Evolutionary conservation across 768 basidiomycete genomes (phyloP), one percentile per base, ranked within the genome.

Genomic region (Steccherinum ochraceum): DNA sequence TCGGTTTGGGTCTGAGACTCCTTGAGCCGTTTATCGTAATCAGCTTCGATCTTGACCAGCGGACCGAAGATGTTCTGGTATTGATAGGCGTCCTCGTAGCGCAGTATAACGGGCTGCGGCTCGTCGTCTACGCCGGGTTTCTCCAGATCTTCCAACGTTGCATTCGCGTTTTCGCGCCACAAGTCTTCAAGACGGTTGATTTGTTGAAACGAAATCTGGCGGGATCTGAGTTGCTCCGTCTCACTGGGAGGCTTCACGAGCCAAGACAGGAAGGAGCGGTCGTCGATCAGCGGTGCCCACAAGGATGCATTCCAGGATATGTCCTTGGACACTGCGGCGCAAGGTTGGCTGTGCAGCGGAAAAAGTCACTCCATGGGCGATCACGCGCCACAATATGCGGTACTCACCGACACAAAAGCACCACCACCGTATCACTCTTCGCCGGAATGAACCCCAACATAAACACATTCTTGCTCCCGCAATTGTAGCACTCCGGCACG

Each of bases 51-150:
- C 73, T 99, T 99, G 68, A 99, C 96, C 43, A 99, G 80, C 13
- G 96, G 96, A 3, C 96, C 96, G 61, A 98, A 95, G 50, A 99
- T 98, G 64, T 99, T 99, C 72, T 99, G 96, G 66, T 99, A 99
- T 62, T 98, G 96, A 64, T 98, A 99, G 42, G 96, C 96, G 66
- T 99, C 96, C 65, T 98, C 95, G 67, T 99, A 99, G 56, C 84
- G 86, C 49, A 89, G 69, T 20, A 95, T 65, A 55, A 99, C 88
- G 5, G 87, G 81, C 65, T 97, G 93, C 2, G 96, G 93, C 61
- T 99, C 96, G 67, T 99, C 96, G 61, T 99, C 96, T 1, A 97
- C 89, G 4, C 94, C 93, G 0, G 93, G 93, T 64, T 96, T 94
- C 65, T 96, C 95, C 7, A 98, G 82, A 66, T 99, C 96, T 64